Percentiles rank a stretch among this genome's conserved stretches.
These are phyloP conservation scores for Boletus subparvulus DNA, from an alignment of 768 basidiomycete genomes.

Conservation along the genomic window DNA sequence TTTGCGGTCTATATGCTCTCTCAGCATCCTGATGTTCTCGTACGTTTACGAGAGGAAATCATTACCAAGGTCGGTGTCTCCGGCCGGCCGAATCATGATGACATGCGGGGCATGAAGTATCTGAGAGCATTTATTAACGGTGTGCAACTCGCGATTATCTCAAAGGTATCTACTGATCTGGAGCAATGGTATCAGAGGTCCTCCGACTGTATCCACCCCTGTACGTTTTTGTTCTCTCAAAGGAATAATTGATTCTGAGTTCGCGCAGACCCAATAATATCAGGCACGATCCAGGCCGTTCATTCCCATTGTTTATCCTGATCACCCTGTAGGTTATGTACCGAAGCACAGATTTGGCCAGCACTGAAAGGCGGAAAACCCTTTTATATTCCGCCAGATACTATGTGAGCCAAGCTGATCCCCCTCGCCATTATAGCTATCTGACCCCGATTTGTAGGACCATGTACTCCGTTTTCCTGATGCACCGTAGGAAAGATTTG, in stretches of 20 bases:
- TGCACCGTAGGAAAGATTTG: constrained; percentile 40
- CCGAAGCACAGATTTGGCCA: constrained; percentile 22
- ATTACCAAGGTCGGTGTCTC: constrained; percentile 48
- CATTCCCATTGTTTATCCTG: neutral
- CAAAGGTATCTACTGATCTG: neutral
- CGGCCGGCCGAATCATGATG: constrained; percentile 51
- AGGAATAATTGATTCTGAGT: neutral
- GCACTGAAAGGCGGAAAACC: constrained; percentile 39
- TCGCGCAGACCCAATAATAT: constrained; percentile 21
- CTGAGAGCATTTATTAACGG: constrained; percentile 66
- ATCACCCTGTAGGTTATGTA: constrained; percentile 13
- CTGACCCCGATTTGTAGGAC: constrained; percentile 2
- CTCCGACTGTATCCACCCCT: constrained; percentile 34
- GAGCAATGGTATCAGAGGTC: constrained; percentile 21
- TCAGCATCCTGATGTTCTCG: constrained; percentile 46
- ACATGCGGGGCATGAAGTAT: constrained; percentile 63
- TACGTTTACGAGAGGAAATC: constrained; percentile 57
- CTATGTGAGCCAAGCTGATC: constrained; percentile 17
- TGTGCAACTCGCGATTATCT: constrained; percentile 19
- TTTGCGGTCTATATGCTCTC: constrained; percentile 47
- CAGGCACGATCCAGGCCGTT: constrained; percentile 11
- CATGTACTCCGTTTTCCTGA: constrained; percentile 28
- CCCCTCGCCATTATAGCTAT: neutral
- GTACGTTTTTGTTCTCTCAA: constrained; percentile 11
- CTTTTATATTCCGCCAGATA: constrained; percentile 49